A percentile compares a stretch with the other conserved stretches of the same genome.
Evolutionary conservation across 257 asterid genomes (phyloP).

Genomic region (Solanum chilense): DNA sequence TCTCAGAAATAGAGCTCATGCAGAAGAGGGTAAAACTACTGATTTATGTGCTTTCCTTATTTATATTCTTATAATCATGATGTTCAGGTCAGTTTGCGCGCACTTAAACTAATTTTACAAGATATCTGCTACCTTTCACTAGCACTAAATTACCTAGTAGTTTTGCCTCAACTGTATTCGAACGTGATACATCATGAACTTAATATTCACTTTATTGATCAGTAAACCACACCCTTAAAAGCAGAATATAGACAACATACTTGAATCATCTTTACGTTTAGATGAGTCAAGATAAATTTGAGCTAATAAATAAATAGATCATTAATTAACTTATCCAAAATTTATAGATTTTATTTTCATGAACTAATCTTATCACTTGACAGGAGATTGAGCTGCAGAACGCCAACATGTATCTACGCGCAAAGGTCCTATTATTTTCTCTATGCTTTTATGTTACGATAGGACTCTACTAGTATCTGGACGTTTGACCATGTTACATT

Average conservation of each 20-base stretch:
- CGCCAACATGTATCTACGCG: conserved; percentile 76
- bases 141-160: neutral
- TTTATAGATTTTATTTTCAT: neutral
- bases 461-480: neutral
- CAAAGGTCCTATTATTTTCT: conserved; percentile 38
- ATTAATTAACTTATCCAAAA: neutral
- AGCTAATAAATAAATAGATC: neutral
- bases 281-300: neutral
- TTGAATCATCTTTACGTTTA: neutral
- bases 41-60: neutral
- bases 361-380: neutral
- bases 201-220: neutral
- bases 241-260: neutral
- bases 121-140: neutral
- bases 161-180: neutral
- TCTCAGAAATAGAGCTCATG: conserved; percentile 88
- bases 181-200: neutral
- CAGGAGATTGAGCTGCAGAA: conserved; percentile 89
- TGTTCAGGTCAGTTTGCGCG: neutral
- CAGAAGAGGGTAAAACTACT: conserved; percentile 57
- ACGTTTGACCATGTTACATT: neutral
- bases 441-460: neutral
- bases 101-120: neutral
- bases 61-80: neutral
- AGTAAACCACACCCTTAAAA: neutral